Evolutionary conservation across 177 flowering plant species (phyloP), one percentile per base, ranked within the genome.

Genomic region (Vitis hybrid): DNA sequence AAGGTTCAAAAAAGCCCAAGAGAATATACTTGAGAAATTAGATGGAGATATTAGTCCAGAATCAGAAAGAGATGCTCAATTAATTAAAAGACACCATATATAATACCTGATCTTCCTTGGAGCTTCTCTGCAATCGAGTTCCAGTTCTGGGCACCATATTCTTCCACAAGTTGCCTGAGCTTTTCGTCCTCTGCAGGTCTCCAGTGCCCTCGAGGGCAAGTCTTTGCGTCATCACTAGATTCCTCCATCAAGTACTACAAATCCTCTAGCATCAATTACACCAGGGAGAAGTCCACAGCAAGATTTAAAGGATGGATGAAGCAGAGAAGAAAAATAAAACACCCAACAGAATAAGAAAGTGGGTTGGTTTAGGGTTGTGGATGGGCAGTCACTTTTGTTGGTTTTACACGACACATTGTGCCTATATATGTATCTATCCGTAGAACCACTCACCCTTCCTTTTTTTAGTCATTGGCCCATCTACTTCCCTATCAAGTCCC

Each of bases 311-410:
- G 27, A 73, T 68, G 77, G 30, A 41, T 21, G 21, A 56, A 71
- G 69, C 15, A 75, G 54, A 59, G 54, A 49, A 15, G 52, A 61
- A 67, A 21, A 58, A 71, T 17, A 17, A 1, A 50, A 20, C 14
- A 18, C 66, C 17, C 61, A 64, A 71, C 65, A 66, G 70, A 67
- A 70, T 67, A 68, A 74, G 73, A 76, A 73, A 75, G 85, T 67
- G 79, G 79, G 74, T 82, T 74, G 83, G 82, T 77, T 81, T 83
- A 76, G 81, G 86, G 86, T 66, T 84, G 74, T 78, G 78, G 94
- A 83, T 88, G 85, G 78, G 73, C 78, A 81, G 94, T 90, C 94
- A 82, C 92, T 90, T 88, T 90, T 84, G 90, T 88, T 88, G 87
- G 81, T 82, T 87, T 85, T 81, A 78, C 94, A 88, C 88, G 90